Evolutionary conservation across 495 filamentous ascomycete species (phyloP).

Genomic region (Penicillium cosmopolitanum): DNA sequence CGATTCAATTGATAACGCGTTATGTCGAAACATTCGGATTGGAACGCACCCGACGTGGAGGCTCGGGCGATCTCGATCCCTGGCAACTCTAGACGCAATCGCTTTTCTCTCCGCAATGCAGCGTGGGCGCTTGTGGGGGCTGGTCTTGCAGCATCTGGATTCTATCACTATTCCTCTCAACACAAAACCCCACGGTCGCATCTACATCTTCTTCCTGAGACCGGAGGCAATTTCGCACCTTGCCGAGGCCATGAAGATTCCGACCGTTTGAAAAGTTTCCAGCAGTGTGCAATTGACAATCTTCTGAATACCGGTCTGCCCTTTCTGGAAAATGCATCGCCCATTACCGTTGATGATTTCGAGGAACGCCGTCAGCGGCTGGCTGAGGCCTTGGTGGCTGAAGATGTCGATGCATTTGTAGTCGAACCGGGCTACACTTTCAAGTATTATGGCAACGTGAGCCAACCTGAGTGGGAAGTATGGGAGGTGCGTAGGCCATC

Average conservation of each 20-base stretch:
- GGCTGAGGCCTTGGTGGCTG: constrained; percentile 48
- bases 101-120: constrained; percentile 8
- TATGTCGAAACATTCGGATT: constrained; percentile 14
- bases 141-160: constrained; percentile 8
- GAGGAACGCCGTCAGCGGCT: constrained; percentile 48
- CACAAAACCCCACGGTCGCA: background rate
- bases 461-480: constrained; percentile 59
- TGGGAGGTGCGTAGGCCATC: constrained; percentile 44
- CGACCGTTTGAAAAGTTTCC: constrained; percentile 26
- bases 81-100: background rate
- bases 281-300: constrained; percentile 50
- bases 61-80: background rate
- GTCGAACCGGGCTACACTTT: constrained; percentile 62
- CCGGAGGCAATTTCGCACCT: background rate
- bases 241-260: background rate
- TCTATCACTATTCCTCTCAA: constrained; percentile 8
- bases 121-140: background rate
- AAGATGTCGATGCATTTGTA: constrained; percentile 52
- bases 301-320: constrained; percentile 41
- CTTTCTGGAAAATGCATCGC: constrained; percentile 48
- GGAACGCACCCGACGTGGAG: background rate
- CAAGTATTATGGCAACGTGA: constrained; percentile 59
- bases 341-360: constrained; percentile 46
- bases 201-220: background rate
- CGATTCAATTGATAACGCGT: background rate